These are phyloP conservation scores for Xylaria sp. DNA, from an alignment of 2,329 filamentous ascomycete species.

Conservation along the genomic window DNA sequence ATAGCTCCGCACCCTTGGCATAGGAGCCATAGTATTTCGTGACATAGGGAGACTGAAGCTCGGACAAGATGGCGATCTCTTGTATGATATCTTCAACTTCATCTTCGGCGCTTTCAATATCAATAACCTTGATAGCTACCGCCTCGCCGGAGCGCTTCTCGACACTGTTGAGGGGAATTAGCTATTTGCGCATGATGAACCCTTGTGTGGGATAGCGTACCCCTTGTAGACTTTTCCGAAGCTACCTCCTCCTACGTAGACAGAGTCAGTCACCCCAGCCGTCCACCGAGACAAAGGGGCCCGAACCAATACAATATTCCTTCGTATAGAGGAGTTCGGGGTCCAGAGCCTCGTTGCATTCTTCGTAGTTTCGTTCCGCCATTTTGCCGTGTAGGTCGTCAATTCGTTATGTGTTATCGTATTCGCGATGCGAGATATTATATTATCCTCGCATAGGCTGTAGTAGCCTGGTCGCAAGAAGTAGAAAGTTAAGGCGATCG, in stretches of 20 bases:
- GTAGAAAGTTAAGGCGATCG: neutral
- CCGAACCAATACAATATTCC: conserved; percentile 77
- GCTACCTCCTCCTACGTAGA: conserved; percentile 73
- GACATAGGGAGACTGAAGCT: conserved; percentile 91
- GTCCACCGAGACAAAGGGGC: conserved; percentile 11
- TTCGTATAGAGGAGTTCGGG: conserved; percentile 91
- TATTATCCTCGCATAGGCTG: neutral
- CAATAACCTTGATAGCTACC: conserved; percentile 97
- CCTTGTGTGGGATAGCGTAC: conserved; percentile 41
- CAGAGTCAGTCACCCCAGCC: conserved; percentile 25
- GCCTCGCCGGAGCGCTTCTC: conserved; percentile 90
- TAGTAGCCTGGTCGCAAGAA: neutral
- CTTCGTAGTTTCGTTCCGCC: conserved; percentile 45
- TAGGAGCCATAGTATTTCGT: conserved; percentile 98
- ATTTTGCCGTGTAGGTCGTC: conserved; percentile 32
- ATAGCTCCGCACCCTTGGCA: conserved; percentile 89
- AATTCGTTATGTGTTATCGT: conserved; percentile 19
- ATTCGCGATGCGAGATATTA: conserved; percentile 1
- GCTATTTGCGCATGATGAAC: neutral
- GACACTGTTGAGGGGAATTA: conserved; percentile 51
- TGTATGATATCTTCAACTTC: conserved; percentile 99
- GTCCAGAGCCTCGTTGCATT: conserved; percentile 59
- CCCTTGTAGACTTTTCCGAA: conserved; percentile 99
- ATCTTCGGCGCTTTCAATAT: conserved; percentile 97
- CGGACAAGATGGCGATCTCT: conserved; percentile 94